Conservation (phyloP, 352 stramenopile genomes). For the Phytophthora quininea region DNA sequence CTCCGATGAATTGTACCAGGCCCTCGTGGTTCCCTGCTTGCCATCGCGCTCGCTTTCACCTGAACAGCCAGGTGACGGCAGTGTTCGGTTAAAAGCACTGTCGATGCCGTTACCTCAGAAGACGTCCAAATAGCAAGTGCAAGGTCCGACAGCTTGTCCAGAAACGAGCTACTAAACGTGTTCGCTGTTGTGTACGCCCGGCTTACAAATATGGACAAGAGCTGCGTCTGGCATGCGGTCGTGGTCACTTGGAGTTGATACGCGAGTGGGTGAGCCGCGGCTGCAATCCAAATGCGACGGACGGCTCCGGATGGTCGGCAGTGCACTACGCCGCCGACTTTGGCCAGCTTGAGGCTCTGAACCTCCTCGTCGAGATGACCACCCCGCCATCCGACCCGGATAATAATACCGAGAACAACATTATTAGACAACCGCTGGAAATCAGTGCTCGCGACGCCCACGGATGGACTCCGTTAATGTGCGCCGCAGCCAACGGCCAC, state of each 20-base stretch:
- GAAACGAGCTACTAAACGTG: conserved; percentile 52
- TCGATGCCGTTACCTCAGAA: background rate
- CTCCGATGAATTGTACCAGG: conserved; percentile 44
- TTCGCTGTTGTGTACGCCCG: conserved; percentile 67
- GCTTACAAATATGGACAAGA: conserved; percentile 78
- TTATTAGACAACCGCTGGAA: conserved; percentile 21
- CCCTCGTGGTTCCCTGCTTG: conserved; percentile 43
- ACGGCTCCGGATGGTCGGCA: conserved; percentile 66
- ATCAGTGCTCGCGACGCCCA: conserved; percentile 54
- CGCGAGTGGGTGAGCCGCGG: conserved; percentile 56
- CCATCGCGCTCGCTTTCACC: conserved; percentile 15
- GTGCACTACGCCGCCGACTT: conserved; percentile 77
- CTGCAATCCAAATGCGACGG: conserved; percentile 65
- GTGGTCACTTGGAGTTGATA: conserved; percentile 50
- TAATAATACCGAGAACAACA: background rate
- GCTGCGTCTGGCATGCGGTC: conserved; percentile 60
- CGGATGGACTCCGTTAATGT: conserved; percentile 65
- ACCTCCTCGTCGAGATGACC: conserved; percentile 43
- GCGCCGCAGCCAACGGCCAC: conserved; percentile 63
- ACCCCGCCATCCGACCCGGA: background rate
- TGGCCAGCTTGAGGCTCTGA: conserved; percentile 49
- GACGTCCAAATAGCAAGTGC: background rate
- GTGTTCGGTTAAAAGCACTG: background rate
- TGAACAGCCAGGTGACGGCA: background rate
- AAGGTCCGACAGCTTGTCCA: conserved; percentile 10